Base-by-base conservation (phyloP, 1,284 basidiomycete species). In the Microbotryum silenes-acaulis region DNA sequence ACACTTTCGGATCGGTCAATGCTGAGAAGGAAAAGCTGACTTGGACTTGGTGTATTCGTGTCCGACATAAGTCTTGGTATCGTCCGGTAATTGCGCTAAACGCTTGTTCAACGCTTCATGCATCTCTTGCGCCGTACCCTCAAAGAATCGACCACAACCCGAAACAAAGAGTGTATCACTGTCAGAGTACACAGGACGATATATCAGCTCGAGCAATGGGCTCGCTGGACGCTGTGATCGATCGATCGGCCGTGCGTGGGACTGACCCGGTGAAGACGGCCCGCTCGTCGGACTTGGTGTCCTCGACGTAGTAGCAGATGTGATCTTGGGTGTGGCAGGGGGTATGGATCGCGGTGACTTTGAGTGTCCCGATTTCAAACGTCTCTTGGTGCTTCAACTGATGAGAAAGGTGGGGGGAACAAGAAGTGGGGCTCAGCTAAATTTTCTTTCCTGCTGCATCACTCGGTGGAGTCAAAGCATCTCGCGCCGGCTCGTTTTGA, bases 271-370 rank as follows among this genome's bases (percentile, higher is more conserved):
- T 97, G 76, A 98, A 96, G 25, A 97, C 90, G 18, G 81, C 88
- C 37, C 77, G 75, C 70, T 80, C 72, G 49, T 85, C 83, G 0
- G 84, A 82, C 67, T 83, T 83, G 45, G 78, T 68, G 77, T 81
- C 79, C 47, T 87, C 87, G 59, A 87, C 81, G 74, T 87, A 83
- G 79, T 86, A 97, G 77, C 89, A 94, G 72, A 94, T 93, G 49
- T 91, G 94, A 76, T 97, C 94, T 74, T 91, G 89, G 1, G 94
- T 97, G 75, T 97, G 94, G 76, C 92, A 96, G 0, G 93, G 94
- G 0, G 93, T 98, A 16, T 89, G 86, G 21, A 92, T 77, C 7
- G 67, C 65, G 5, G 65, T 67, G 18, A 69, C 63, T 33, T 69
- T 60, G 48, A 69, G 61, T 4, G 51, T 33, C 0, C 67, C 67